Percentiles rank a stretch among this genome's conserved stretches.
Conservation (phyloP, 116 monocot genomes). For the Trichopus zeylanicus region DNA sequence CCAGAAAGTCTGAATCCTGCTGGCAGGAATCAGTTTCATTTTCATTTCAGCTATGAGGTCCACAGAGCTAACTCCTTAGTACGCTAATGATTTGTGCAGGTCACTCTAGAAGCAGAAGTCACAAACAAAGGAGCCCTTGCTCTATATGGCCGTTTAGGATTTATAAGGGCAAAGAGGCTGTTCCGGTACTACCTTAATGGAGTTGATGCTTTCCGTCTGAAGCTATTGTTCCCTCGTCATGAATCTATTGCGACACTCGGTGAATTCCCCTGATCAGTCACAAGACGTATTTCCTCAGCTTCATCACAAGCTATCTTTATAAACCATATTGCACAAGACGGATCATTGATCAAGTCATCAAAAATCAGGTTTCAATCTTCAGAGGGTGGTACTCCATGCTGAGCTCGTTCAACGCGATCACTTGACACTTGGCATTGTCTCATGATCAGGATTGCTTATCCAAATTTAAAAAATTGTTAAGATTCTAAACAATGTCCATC, state of each 20-base stretch:
- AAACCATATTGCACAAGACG: no score
- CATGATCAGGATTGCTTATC: background rate
- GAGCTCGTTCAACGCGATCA: background rate
- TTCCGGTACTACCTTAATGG: slow-evolving; percentile 96
- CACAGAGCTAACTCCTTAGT: no score
- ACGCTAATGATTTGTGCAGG: slow-evolving; percentile 30
- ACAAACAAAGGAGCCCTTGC: slow-evolving; percentile 99
- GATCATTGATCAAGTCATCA: no score
- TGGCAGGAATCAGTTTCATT: no score
- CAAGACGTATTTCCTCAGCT: slow-evolving; percentile 2
- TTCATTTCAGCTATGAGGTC: no score
- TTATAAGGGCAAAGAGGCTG: slow-evolving; percentile 92
- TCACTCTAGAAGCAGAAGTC: slow-evolving; percentile 97
- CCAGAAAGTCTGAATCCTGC: no score
- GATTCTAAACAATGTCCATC: no score
- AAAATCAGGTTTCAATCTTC: no score
- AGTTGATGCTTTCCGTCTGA: slow-evolving; percentile 96
- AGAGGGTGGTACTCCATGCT: no score
- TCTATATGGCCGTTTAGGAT: slow-evolving; percentile 91
- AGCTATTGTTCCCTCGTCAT: slow-evolving; percentile 70
- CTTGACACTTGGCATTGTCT: background rate
- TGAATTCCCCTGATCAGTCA: background rate
- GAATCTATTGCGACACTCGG: slow-evolving; percentile 14
- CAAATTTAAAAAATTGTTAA: no score
- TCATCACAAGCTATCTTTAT: background rate